Base-by-base conservation (phyloP, 345 rosid species). In the Hypericum perforatum region DNA sequence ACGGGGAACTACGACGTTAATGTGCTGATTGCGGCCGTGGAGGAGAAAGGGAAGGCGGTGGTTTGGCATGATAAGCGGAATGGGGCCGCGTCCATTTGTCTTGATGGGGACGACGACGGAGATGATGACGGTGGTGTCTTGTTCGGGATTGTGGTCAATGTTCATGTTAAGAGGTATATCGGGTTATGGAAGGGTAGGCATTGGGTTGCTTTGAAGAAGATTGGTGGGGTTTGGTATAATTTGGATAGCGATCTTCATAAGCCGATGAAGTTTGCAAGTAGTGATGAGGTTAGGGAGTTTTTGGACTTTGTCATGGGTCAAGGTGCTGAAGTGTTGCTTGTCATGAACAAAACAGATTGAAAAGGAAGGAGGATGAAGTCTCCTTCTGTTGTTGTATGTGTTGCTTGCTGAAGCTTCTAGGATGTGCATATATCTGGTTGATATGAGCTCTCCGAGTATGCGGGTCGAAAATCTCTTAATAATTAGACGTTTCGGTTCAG, bases 121-220 rank as follows among this genome's bases (percentile, higher is more conserved):
- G n/a, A 67, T 11, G 75, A 43, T 8, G 51, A 43, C 48, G 32
- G 65, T 11, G 75, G 42, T 8, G 51, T 41, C 48, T 54, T 84
- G 57, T 80, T 84, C 78, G 94, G 97, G 8, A 79, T 84, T 32
- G 84, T 84, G 65, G 69, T 86, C 57, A 86, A 94, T 72, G 71
- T 84, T 64, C 85, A 82, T 0, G 82, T 85, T 11, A 78, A 70
- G 53, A 55, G 86, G 54, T 80, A 77, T 45, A 87, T 76, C 12
- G 95, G 95, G 63, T 68, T 89, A 37, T 89, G 99, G 92, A 82
- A 70, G 70, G 48, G 85, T 57, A 80, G 99, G 67, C 97, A 84
- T 71, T 86, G 99, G 99, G 70, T 84, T 54, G 68, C 89, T 6
- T 5, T 89, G 75, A 82, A 85, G 54, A 77, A 75, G 67, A 81